A percentile compares a stretch with the other conserved stretches of the same genome.
Conservation (phyloP, 2,329 filamentous ascomycete species). For the Alternaria longipes region DNA sequence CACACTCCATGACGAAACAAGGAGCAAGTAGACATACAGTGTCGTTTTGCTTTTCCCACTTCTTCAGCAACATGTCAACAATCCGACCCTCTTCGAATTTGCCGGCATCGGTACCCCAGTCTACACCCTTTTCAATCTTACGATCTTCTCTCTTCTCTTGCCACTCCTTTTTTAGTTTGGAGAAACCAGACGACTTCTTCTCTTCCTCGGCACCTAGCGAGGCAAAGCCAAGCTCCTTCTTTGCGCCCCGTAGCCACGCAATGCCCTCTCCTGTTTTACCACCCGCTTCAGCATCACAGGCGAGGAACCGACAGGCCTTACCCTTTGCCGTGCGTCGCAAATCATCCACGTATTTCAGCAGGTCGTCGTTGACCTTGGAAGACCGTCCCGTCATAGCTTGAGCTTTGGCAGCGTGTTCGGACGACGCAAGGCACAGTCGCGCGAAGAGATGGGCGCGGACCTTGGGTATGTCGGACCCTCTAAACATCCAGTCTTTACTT, state of each 20-base stretch:
- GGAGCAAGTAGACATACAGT: conserved; percentile 67
- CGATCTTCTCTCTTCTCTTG: conserved; percentile 81
- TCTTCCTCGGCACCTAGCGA: conserved; percentile 51
- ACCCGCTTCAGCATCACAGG: conserved; percentile 83
- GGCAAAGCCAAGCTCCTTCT: conserved; percentile 74
- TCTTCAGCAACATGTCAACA: conserved; percentile 83
- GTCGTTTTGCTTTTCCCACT: conserved; percentile 94
- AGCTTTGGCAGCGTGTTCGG: conserved; percentile 85
- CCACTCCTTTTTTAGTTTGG: conserved; percentile 76
- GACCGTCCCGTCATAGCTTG: conserved; percentile 58
- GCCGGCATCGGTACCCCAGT: conserved; percentile 86
- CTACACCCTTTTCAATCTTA: conserved; percentile 74
- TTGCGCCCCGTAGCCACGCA: conserved; percentile 83
- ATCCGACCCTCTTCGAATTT: conserved; percentile 84
- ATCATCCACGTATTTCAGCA: conserved; percentile 79
- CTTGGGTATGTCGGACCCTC: conserved; percentile 84
- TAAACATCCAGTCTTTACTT: conserved; percentile 97
- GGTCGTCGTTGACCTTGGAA: conserved; percentile 66
- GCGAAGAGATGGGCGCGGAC: conserved; percentile 90
- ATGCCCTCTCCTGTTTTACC: conserved; percentile 85
- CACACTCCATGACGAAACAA: background rate
- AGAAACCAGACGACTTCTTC: conserved; percentile 65
- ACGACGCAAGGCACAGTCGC: conserved; percentile 83
- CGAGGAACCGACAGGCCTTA: conserved; percentile 89
- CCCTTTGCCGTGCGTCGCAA: conserved; percentile 78